Evolutionary conservation across 371 early-diverging fungal species (phyloP).

Genomic region (Mortierella sp.): DNA sequence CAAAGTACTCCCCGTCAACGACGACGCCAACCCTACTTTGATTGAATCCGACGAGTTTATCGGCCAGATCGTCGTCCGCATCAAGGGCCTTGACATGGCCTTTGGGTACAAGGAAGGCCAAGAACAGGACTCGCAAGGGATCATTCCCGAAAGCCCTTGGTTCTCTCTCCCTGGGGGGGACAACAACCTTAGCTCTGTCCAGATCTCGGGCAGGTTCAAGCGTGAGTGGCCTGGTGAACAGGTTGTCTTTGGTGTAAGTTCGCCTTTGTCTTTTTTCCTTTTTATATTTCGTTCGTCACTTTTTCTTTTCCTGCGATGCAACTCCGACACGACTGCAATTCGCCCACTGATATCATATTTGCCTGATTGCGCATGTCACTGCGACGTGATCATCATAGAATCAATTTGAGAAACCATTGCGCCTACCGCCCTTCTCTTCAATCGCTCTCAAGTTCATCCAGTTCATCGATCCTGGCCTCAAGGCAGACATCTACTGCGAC

Average conservation of each 20-base stretch:
- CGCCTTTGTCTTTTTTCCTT: neutral
- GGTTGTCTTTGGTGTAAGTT: constrained; percentile 75
- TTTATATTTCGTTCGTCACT: neutral
- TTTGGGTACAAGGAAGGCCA: constrained; percentile 65
- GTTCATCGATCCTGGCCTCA: constrained; percentile 85
- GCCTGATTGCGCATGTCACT: no score
- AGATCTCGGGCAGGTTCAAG: constrained; percentile 80
- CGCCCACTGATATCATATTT: neutral
- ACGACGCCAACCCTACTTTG: constrained; percentile 72
- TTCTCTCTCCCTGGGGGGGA: constrained; percentile 63
- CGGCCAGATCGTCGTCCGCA: constrained; percentile 77
- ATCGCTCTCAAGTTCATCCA: constrained; percentile 82
- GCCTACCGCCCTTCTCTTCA: constrained; percentile 80
- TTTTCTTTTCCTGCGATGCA: neutral
- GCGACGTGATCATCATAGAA: constrained; percentile 45
- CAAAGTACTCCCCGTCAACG: constrained; percentile 71
- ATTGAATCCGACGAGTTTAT: constrained; percentile 77
- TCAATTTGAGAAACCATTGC: constrained; percentile 78
- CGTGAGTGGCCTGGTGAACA: constrained; percentile 74
- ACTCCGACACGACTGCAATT: constrained; percentile 6
- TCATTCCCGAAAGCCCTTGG: constrained; percentile 58
- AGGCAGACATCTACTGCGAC: constrained; percentile 78
- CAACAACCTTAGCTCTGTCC: constrained; percentile 76
- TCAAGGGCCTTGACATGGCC: constrained; percentile 61
- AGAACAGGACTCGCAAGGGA: constrained; percentile 57